Evolutionary conservation across 306 rosid genomes (phyloP).

Genomic region (Abrus pulchellus): DNA sequence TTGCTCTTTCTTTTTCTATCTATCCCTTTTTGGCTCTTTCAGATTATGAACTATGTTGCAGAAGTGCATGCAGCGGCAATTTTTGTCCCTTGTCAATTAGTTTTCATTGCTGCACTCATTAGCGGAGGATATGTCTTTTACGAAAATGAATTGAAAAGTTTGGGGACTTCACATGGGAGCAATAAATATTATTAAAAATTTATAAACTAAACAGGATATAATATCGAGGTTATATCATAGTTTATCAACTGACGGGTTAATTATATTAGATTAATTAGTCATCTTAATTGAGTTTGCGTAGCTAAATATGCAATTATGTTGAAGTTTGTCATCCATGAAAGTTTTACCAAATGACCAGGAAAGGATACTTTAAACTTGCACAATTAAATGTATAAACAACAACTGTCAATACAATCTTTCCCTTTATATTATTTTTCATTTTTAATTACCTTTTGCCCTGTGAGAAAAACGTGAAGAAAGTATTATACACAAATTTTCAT

Average conservation of each 20-base stretch:
- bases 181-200: background rate
- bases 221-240: too few species aligned
- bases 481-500: too few species aligned
- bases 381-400: too few species aligned
- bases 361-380: too few species aligned
- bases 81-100: conserved; percentile 3
- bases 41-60: conserved; percentile 11
- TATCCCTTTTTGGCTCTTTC: background rate
- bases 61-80: conserved; percentile 25
- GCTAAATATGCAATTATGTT: too few species aligned
- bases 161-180: background rate
- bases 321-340: too few species aligned
- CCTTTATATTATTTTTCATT: conserved; percentile 1
- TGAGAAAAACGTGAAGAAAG: background rate
- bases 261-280: too few species aligned
- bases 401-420: background rate
- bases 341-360: too few species aligned
- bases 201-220: background rate
- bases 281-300: too few species aligned
- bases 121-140: background rate
- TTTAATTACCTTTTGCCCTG: background rate
- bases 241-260: too few species aligned
- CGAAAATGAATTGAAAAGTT: background rate
- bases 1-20: background rate
- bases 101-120: background rate